Evolutionary conservation across 768 basidiomycete genomes (phyloP), one percentile per base, ranked within the genome.

Genomic region (Pulveroboletus ravenelii): DNA sequence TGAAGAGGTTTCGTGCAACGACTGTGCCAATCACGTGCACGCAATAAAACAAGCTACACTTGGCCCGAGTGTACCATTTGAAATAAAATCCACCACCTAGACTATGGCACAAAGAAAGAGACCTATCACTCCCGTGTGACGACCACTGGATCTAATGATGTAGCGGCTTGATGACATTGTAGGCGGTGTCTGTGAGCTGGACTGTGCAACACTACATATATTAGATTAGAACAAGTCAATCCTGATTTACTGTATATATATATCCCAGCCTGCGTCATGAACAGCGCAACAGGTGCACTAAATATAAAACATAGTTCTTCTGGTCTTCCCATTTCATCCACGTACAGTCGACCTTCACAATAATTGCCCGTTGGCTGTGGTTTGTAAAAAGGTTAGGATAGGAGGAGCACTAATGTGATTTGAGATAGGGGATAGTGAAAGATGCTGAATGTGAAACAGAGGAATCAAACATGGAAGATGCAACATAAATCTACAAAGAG

Each of bases 401-500:
- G 20, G 20, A 23, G 34, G 13, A 29, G 41, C 12, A 42, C 41
- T 50, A 41, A 35, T 35, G 36, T 34, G 50, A 23, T 34, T 45
- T 57, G 48, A 41, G 32, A 39, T 23, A 48, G 10, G 40, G 52
- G 36, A 54, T 52, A 10, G 41, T 13, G 6, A 54, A 47, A 60
- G 48, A 62, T 60, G 23, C 29, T 18, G 45, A 36, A 42, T 17
- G 29, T 34, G 18, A 45, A 31, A n/a, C 17, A 40, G 8, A 15
- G 5, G 34, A 49, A 46, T 47, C 48, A 41, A 50, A 42, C 30
- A 10, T 38, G 34, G 30, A 18, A 38, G 7, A 23, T 42, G 54
- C n/a, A 18, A 10, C 39, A 23, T 53, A 45, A 40, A 56, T 61
- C 54, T 57, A 57, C 54, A 44, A 6, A 17, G 41, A 17, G 41